Evolutionary conservation across 2,329 filamentous ascomycete genomes (phyloP).

Genomic region (Orbilia oligospora): DNA sequence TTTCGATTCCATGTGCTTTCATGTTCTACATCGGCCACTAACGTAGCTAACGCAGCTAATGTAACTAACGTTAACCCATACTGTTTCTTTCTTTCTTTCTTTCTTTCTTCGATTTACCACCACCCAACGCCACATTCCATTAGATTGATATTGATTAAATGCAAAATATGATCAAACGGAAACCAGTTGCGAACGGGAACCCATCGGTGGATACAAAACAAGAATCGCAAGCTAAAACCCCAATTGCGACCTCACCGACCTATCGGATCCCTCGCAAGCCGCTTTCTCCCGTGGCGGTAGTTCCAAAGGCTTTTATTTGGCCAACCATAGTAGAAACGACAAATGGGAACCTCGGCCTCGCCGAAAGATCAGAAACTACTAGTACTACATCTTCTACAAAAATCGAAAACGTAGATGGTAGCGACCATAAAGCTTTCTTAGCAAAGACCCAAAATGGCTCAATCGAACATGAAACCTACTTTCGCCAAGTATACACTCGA

Average conservation of each 20-base stretch:
- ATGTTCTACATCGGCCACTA: no score
- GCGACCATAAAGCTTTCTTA: neutral
- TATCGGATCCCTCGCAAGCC: slow-evolving; percentile 6
- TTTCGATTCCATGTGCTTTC: no score
- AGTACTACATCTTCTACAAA: neutral
- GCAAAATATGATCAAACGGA: slow-evolving; percentile 9
- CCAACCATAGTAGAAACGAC: neutral
- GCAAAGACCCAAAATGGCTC: neutral
- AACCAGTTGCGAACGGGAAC: slow-evolving; percentile 4
- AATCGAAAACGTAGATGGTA: slow-evolving; percentile 15
- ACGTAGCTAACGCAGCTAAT: neutral
- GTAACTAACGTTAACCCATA: no score
- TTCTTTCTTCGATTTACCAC: neutral
- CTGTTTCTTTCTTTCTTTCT: no score
- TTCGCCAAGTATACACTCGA: neutral
- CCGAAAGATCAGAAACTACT: neutral
- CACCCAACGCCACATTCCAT: neutral
- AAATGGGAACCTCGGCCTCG: no score
- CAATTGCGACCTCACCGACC: neutral
- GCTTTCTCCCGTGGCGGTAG: neutral
- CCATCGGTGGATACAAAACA: neutral
- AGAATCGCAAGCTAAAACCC: neutral
- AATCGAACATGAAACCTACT: neutral
- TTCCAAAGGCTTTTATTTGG: neutral
- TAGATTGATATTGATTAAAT: neutral